Base-by-base conservation (phyloP, 2,329 filamentous ascomycete genomes). In the Hymenoscyphus linearis region DNA sequence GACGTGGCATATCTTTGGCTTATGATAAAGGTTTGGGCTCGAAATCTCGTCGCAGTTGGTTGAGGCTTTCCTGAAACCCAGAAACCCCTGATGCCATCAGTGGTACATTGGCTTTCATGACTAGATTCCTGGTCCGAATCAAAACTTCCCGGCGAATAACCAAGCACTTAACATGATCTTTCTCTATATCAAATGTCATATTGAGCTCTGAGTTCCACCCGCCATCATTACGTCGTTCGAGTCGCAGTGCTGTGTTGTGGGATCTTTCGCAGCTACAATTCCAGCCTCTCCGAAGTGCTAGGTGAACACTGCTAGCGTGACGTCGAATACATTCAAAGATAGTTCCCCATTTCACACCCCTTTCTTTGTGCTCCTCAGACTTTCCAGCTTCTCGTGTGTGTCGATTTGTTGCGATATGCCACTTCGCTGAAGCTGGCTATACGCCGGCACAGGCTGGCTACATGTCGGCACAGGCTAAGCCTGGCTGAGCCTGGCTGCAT, bases 251-350 rank as follows among this genome's bases (percentile, higher is more conserved):
- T 22, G 65, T 57, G 7, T 27, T 26, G 57, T 70, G 67, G 26
- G 62, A 60, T 14, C 18, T 18, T n/a, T 50, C 55, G 62, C 67
- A 70, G 50, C 60, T 56, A 53, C 68, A 70, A 40, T 62, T 64
- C 67, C 66, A 70, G 14, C 65, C 60, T 37, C 64, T 62, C 47
- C 54, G 65, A 25, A 70, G 40, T 12, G 63, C 67, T 6, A 61
- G 58, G 44, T 70, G 67, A 34, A 70, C 56, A 52, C 61, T 67
- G 27, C 44, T 58, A 3, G 69, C 69, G 47, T 70, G 65, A 6
- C 36, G 27, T 58, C 62, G 60, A n/a, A 69, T 69, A 22, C 60
- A 61, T 40, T 65, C 65, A 54, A 69, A 67, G n/a, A 70, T 53
- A 35, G 59, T 66, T 16, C 59, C 65, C 64, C 61, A 68, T 0